A percentile compares a stretch with the other conserved stretches of the same genome.
Evolutionary conservation across 2,329 filamentous ascomycete genomes (phyloP).

Genomic region (Diaporthe vexans): DNA sequence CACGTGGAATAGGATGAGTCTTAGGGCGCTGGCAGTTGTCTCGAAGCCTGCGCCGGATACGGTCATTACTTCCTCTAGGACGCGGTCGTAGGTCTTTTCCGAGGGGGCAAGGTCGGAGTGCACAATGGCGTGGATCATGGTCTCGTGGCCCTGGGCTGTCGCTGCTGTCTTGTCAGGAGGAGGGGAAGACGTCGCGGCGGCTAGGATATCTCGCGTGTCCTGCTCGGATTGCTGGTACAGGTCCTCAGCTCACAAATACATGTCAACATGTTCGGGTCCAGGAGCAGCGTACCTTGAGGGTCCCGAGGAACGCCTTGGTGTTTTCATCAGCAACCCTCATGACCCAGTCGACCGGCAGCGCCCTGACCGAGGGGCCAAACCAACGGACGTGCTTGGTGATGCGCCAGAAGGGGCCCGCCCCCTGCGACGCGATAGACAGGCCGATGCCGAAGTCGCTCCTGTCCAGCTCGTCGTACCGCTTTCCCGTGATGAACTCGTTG

Average conservation of each 20-base stretch:
- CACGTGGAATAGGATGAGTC: slow-evolving; percentile 53
- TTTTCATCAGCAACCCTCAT: slow-evolving; percentile 37
- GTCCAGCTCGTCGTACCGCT: slow-evolving; percentile 39
- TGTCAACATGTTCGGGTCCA: too few relatives aligned
- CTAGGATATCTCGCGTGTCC: slow-evolving; percentile 28
- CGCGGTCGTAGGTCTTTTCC: slow-evolving; percentile 51
- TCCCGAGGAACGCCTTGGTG: slow-evolving; percentile 23
- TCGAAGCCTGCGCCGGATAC: slow-evolving; percentile 54
- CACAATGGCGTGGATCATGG: slow-evolving; percentile 17
- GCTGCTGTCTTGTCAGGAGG: not conserved
- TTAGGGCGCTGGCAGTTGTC: slow-evolving; percentile 54
- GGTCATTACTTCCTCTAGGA: slow-evolving; percentile 51
- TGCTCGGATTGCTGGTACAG: slow-evolving; percentile 1
- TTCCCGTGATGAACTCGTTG: slow-evolving; percentile 42
- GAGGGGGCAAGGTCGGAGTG: slow-evolving; percentile 46
- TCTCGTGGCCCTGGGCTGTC: not conserved
- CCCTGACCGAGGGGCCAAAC: slow-evolving; percentile 40
- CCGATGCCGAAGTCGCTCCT: slow-evolving; percentile 35
- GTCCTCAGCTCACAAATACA: too few relatives aligned
- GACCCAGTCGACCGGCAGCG: slow-evolving; percentile 37
- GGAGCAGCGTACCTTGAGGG: not conserved
- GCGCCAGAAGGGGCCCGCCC: slow-evolving; percentile 41
- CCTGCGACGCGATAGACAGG: slow-evolving; percentile 37
- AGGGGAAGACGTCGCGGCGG: not conserved
- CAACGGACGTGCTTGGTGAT: slow-evolving; percentile 44